Conservation (phyloP, 2,329 filamentous ascomycete genomes). For the Aspergillus latus region DNA sequence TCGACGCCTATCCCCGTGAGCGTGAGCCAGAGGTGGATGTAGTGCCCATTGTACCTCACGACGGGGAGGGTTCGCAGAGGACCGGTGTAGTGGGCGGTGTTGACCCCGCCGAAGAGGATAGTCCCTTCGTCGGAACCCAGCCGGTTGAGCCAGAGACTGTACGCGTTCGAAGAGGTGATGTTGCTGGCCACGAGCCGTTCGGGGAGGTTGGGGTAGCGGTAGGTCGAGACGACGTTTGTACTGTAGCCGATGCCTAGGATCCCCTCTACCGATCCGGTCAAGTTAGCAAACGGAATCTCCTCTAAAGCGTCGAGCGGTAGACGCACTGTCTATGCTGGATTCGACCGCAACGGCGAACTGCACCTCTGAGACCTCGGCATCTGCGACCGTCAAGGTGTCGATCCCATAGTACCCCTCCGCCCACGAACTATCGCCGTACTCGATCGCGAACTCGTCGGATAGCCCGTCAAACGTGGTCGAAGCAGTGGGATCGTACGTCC, state of each 20-base stretch:
- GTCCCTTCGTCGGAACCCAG: constrained; percentile 61
- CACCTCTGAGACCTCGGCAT: constrained; percentile 7
- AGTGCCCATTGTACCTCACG: constrained; percentile 50
- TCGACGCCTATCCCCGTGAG: constrained; percentile 54
- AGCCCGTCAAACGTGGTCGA: constrained; percentile 74
- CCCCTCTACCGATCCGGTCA: constrained; percentile 33
- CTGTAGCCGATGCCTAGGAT: constrained; percentile 81
- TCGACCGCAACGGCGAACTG: constrained; percentile 15
- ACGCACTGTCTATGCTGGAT: constrained; percentile 34
- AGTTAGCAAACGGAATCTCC: background rate
- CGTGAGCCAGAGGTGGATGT: constrained; percentile 64
- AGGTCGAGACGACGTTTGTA: constrained; percentile 64
- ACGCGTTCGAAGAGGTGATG: constrained; percentile 64
- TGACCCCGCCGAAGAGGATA: constrained; percentile 71
- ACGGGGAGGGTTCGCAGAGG: constrained; percentile 64
- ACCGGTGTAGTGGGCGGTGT: constrained; percentile 62
- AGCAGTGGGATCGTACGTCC: constrained; percentile 66
- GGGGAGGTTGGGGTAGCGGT: constrained; percentile 60
- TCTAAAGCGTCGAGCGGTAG: constrained; percentile 50
- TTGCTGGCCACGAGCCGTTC: constrained; percentile 60
- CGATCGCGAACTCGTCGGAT: constrained; percentile 74
- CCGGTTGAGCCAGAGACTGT: constrained; percentile 72
- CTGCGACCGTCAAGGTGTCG: constrained; percentile 12
- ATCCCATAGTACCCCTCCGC: constrained; percentile 71
- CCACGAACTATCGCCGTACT: constrained; percentile 74